Evolutionary conservation across 75 land plant species (phyloP).

Genomic region (Pseudotsuga menziesii): DNA sequence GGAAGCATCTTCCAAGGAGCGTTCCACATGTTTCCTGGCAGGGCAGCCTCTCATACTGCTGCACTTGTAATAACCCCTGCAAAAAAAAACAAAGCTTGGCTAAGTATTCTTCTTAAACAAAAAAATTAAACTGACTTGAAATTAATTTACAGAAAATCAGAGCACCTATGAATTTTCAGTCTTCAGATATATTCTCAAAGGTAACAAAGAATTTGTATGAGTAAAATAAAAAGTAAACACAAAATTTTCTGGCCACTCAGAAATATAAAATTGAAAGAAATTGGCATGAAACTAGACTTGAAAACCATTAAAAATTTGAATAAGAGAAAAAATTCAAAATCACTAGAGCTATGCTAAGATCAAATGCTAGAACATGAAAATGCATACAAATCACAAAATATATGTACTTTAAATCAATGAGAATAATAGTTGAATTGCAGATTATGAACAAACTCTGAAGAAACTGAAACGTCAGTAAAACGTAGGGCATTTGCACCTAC

Average conservation of each 20-base stretch:
- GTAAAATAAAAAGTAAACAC: no score
- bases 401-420: no score
- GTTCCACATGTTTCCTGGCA: conserved; percentile 53
- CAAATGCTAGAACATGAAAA: not conserved
- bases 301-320: not conserved
- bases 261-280: not conserved
- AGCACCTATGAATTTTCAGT: no score
- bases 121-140: no score
- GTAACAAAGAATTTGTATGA: no score
- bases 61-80: conserved; percentile 61
- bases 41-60: conserved; percentile 56
- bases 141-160: no score
- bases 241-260: not conserved
- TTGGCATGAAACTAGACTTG: not conserved
- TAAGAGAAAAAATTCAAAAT: not conserved
- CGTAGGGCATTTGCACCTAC: not conserved
- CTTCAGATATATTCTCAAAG: no score
- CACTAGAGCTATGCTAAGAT: not conserved
- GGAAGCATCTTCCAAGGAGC: conserved; percentile 40
- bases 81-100: conserved; percentile 2
- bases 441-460: not conserved
- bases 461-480: not conserved
- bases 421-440: not conserved
- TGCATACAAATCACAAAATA: no score
- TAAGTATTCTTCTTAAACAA: no score